Percentiles rank a stretch among this genome's conserved stretches.
These are phyloP conservation scores for Aspergillus cavernicola DNA, from an alignment of 495 filamentous ascomycete genomes.

Conservation along the genomic window DNA sequence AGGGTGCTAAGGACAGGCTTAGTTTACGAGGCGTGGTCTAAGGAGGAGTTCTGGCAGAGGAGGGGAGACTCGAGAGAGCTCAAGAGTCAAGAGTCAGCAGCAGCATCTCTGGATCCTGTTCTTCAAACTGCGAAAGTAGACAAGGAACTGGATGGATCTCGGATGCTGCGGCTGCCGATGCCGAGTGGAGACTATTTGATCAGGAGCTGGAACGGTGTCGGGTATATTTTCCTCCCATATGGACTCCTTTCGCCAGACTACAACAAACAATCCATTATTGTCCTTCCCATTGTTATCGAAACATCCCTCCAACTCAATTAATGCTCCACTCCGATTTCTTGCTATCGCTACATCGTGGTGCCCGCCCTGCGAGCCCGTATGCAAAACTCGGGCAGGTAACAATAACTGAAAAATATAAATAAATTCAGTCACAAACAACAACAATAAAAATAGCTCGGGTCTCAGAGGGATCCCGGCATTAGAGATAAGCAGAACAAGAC, in stretches of 20 bases:
- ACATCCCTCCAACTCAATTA: no score
- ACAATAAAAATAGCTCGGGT: background rate
- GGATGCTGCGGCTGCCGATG: slow-evolving; percentile 21
- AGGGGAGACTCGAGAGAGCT: no score
- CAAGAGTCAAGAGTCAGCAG: no score
- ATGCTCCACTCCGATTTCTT: no score
- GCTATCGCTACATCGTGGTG: background rate
- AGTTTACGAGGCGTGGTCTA: no score
- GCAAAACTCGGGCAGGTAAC: slow-evolving; percentile 6
- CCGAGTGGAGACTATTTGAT: slow-evolving; percentile 17
- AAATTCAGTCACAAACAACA: background rate
- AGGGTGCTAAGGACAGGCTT: background rate
- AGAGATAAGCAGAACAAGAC: slow-evolving; percentile 3
- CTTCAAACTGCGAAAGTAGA: no score
- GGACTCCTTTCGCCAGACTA: no score
- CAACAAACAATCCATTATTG: no score
- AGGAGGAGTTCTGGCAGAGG: no score
- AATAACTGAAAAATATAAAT: background rate
- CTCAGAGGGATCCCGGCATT: slow-evolving; percentile 3
- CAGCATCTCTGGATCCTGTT: no score
- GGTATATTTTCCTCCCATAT: slow-evolving; percentile 16
- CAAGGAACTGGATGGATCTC: no score
- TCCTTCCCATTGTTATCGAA: no score
- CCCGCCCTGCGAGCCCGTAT: slow-evolving; percentile 7
- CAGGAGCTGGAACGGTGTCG: background rate